These are phyloP conservation scores for Aspergillus alliaceus DNA, from an alignment of 2,329 filamentous ascomycete genomes.

Conservation along the genomic window DNA sequence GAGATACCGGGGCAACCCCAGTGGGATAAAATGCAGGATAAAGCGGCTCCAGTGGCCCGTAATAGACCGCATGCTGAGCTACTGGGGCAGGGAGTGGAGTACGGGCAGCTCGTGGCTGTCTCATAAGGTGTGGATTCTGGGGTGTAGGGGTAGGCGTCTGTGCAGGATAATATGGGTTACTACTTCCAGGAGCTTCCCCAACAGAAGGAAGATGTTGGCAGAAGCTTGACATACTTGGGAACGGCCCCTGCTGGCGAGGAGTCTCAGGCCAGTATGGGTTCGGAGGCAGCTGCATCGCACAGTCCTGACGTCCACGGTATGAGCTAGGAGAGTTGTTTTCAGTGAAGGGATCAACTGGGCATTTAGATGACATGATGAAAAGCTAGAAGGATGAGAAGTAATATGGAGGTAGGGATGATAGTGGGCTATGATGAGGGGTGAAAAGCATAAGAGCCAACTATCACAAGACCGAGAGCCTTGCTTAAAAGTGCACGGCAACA, in stretches of 20 bases:
- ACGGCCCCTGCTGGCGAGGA: neutral
- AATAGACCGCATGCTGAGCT: neutral
- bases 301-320: neutral
- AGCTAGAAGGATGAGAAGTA: neutral
- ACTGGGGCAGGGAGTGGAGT: neutral
- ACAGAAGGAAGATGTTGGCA: neutral
- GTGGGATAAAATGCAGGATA: neutral
- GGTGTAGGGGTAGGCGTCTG: conserved; percentile 1
- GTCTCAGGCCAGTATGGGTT: neutral
- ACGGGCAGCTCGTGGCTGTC: neutral
- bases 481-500: neutral
- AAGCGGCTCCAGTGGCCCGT: neutral
- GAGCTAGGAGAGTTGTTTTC: neutral
- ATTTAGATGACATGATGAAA: conserved; percentile 4
- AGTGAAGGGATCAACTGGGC: neutral
- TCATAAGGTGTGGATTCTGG: neutral
- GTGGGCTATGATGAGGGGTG: neutral
- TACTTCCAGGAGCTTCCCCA: neutral
- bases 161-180: neutral
- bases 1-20: neutral
- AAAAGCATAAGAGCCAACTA: neutral
- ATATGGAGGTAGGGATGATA: neutral
- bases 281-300: neutral
- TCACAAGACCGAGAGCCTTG: neutral
- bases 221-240: neutral